Evolutionary conservation across 2,329 filamentous ascomycete genomes (phyloP).

Genomic region (Gremmenia infestans): DNA sequence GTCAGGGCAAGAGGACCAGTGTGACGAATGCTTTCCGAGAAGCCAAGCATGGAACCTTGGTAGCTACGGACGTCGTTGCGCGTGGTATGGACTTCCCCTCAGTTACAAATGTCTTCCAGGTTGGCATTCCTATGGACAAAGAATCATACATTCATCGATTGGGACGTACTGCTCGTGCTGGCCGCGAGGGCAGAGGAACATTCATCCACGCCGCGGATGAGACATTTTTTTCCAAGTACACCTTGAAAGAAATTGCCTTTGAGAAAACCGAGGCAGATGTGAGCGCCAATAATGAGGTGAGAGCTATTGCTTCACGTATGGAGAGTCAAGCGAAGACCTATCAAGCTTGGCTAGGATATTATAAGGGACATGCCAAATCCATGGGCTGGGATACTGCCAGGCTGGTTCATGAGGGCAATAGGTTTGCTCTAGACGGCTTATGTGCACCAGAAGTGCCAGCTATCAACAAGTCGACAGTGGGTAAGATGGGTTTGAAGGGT

Average conservation of each 20-base stretch:
- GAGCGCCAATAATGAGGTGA: conserved; percentile 36
- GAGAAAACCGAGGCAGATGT: conserved; percentile 43
- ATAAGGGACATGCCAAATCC: conserved; percentile 45
- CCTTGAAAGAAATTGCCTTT: conserved; percentile 51
- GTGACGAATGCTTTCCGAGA: conserved; percentile 68
- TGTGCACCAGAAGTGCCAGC: conserved; percentile 42
- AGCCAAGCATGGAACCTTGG: conserved; percentile 57
- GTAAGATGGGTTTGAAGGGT: conserved; percentile 55
- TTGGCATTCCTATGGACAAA: conserved; percentile 58
- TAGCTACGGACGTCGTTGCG: conserved; percentile 76
- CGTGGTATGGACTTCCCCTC: conserved; percentile 79
- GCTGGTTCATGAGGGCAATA: conserved; percentile 48
- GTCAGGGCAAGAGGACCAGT: conserved; percentile 62
- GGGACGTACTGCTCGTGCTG: conserved; percentile 71
- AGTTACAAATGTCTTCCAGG: conserved; percentile 74
- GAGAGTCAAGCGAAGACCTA: conserved; percentile 46
- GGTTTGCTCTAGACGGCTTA: conserved; percentile 44
- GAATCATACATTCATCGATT: conserved; percentile 75
- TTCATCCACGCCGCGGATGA: conserved; percentile 57
- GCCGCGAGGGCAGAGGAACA: conserved; percentile 68
- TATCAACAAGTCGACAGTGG: conserved; percentile 43
- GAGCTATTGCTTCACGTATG: conserved; percentile 38
- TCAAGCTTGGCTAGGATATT: conserved; percentile 52
- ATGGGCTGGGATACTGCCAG: conserved; percentile 31
- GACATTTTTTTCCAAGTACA: conserved; percentile 44